Conservation (phyloP, 176 grass and related monocot genomes). For the Ampelocalamus luodianensis region DNA sequence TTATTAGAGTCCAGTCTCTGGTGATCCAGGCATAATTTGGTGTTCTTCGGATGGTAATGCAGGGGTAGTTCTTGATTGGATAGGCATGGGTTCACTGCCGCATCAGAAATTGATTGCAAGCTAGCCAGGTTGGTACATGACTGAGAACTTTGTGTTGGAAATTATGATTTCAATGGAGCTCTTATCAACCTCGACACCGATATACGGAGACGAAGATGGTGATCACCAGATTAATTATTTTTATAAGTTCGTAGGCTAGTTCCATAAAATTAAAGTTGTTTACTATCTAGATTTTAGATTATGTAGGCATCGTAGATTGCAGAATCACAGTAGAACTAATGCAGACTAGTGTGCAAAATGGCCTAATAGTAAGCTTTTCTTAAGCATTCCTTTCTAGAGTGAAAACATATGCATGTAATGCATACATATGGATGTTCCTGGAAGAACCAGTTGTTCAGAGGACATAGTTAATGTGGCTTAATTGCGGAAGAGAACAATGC, state of each 20-base stretch:
- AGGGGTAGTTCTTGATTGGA: constrained; percentile 43
- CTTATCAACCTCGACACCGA: background rate
- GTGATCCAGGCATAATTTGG: constrained; percentile 61
- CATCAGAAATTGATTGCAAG: constrained; percentile 55
- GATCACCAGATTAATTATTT: background rate
- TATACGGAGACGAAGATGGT: background rate
- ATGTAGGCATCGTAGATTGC: background rate
- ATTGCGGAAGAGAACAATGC: background rate
- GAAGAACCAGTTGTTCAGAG: background rate
- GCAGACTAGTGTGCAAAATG: background rate
- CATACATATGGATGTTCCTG: background rate
- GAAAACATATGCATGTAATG: background rate
- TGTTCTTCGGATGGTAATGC: constrained; percentile 57
- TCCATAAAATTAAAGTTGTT: background rate
- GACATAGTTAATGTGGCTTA: background rate
- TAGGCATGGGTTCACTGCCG: constrained; percentile 56
- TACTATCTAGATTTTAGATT: background rate
- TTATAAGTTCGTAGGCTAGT: background rate
- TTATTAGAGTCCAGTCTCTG: constrained; percentile 50
- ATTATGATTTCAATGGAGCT: constrained; percentile 5
- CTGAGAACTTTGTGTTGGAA: constrained; percentile 16
- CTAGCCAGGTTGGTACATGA: constrained; percentile 22
- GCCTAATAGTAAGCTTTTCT: background rate
- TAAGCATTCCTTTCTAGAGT: background rate
- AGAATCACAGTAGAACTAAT: constrained; percentile 7